phyloP scores from a whole-genome alignment of 106 monocot genomes.

The Acorus calamus region DNA sequence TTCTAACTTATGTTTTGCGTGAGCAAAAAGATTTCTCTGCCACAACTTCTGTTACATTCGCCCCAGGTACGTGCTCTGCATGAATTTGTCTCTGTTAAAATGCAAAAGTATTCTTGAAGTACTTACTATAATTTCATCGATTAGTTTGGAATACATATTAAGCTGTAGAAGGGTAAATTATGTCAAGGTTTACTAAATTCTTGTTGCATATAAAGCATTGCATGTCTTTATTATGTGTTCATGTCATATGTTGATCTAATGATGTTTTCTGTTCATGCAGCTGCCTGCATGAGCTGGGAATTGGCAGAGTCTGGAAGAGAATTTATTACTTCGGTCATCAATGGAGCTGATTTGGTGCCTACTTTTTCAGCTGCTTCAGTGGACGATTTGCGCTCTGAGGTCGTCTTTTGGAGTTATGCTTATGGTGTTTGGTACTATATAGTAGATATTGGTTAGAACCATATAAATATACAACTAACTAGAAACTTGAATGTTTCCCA shows the following conservation, averaged over 20 bases:
- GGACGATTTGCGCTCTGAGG: slow-evolving; percentile 93
- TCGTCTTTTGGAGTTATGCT: slow-evolving; percentile 8
- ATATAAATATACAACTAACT: no score
- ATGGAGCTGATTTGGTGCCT: slow-evolving; percentile 94
- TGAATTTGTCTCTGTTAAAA: neutral
- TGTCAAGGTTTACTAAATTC: no score
- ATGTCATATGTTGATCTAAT: neutral
- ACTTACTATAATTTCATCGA: no score
- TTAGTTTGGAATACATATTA: no score
- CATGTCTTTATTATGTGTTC: no score
- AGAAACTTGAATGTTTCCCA: no score
- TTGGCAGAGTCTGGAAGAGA: slow-evolving; percentile 83
- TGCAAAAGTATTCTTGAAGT: no score
- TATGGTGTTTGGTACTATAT: no score
- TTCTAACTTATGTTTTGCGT: slow-evolving; percentile 78
- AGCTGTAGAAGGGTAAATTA: no score
- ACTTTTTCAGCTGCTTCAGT: slow-evolving; percentile 96
- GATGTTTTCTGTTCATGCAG: slow-evolving; percentile 26
- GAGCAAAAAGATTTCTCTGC: slow-evolving; percentile 72
- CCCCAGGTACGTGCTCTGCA: slow-evolving; percentile 55
- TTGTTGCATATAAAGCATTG: no score
- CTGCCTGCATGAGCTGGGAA: slow-evolving; percentile 98
- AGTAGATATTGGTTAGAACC: no score
- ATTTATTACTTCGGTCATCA: slow-evolving; percentile 90
- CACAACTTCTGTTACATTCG: slow-evolving; percentile 77